Evolutionary conservation across 2,329 filamentous ascomycete genomes (phyloP).

Genomic region (Cordyceps cicadae): DNA sequence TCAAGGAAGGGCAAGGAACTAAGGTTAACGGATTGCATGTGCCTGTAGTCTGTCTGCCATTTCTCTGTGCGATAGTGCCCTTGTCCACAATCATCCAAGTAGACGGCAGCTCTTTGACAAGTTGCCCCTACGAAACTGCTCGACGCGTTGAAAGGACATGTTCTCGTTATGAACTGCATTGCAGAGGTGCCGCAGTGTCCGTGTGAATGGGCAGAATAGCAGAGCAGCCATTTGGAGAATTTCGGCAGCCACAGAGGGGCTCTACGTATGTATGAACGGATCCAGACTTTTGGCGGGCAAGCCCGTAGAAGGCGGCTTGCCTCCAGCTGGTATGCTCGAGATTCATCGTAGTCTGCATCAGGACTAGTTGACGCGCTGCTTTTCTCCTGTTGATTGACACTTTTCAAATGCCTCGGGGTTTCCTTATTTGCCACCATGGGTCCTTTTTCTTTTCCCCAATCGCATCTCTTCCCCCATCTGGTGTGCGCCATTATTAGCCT

Average conservation of each 20-base stretch:
- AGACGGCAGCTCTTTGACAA: too few species aligned
- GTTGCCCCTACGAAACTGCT: too few species aligned
- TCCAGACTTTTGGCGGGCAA: background rate
- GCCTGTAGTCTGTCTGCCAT: too few species aligned
- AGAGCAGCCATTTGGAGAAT: background rate
- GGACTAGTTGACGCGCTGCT: constrained; percentile 3
- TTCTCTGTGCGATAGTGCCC: too few species aligned
- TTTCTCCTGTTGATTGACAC: background rate
- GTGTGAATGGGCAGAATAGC: too few species aligned
- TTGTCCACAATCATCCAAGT: too few species aligned
- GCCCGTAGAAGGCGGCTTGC: background rate
- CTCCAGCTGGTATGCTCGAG: background rate
- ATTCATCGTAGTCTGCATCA: background rate
- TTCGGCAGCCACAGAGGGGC: background rate
- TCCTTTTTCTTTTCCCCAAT: background rate
- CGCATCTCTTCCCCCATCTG: background rate
- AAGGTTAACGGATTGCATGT: too few species aligned
- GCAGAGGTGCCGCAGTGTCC: too few species aligned
- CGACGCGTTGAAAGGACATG: background rate
- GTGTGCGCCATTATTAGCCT: background rate
- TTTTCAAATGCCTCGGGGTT: background rate
- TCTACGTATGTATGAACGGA: too few species aligned
- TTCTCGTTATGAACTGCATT: background rate
- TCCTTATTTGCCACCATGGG: background rate
- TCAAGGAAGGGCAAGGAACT: too few species aligned